phyloP scores from a whole-genome alignment of 257 asterid genomes.

The Solanum piurae region DNA sequence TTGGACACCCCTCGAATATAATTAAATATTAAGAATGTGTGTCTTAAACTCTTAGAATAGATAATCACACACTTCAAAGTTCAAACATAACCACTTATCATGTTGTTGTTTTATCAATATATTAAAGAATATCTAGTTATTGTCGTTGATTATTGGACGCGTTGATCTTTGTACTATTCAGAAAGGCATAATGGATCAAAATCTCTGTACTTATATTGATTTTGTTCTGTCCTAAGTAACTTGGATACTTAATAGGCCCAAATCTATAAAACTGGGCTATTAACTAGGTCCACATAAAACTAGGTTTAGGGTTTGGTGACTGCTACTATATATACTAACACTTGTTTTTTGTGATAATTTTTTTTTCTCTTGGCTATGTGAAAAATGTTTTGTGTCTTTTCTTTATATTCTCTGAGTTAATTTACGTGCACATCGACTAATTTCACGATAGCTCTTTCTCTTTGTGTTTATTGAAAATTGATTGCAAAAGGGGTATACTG shows the following conservation, averaged over 20 bases:
- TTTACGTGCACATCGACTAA: not conserved
- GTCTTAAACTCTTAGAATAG: too few species aligned
- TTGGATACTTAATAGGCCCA: not conserved
- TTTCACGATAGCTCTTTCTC: not conserved
- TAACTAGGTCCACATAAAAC: not conserved
- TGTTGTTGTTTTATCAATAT: not conserved
- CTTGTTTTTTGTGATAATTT: not conserved
- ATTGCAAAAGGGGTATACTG: slow-evolving; percentile 1
- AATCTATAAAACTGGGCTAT: not conserved
- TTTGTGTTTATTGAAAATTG: not conserved
- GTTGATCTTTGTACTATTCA: not conserved
- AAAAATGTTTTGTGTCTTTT: not conserved
- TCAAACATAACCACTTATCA: not conserved
- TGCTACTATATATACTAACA: not conserved
- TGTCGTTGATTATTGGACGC: not conserved
- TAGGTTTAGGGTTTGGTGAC: not conserved
- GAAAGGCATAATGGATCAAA: not conserved
- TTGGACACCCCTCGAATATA: not conserved
- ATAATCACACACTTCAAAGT: not conserved
- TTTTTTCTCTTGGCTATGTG: not conserved
- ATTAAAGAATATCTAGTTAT: too few species aligned
- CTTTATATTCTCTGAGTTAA: not conserved
- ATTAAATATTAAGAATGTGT: not conserved
- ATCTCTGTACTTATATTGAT: not conserved
- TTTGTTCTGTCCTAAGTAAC: not conserved